Conservation (phyloP, 2,329 filamentous ascomycete species). For the Madurella mycetomatis region DNA sequence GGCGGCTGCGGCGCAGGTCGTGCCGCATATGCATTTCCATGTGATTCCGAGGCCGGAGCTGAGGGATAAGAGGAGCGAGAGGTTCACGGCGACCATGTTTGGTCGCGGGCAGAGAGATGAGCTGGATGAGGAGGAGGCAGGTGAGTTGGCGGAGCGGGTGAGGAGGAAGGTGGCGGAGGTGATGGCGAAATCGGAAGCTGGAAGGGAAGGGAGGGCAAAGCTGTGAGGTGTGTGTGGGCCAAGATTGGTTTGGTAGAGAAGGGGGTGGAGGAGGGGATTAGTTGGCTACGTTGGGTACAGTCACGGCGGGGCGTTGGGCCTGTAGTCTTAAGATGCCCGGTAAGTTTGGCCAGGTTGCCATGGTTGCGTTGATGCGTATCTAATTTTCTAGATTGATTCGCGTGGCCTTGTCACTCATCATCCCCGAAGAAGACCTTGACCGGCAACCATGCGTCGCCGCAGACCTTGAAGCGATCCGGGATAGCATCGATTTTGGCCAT, state of each 20-base stretch:
- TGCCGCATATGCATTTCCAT: slow-evolving; percentile 92
- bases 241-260: neutral
- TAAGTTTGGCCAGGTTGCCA: no score
- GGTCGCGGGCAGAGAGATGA: slow-evolving; percentile 68
- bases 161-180: slow-evolving; percentile 47
- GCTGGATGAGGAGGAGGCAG: slow-evolving; percentile 70
- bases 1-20: slow-evolving; percentile 81
- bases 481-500: slow-evolving; percentile 63
- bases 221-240: slow-evolving; percentile 26
- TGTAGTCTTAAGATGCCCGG: no score
- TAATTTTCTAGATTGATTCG: neutral
- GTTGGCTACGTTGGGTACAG: no score
- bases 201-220: slow-evolving; percentile 30
- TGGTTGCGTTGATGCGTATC: neutral
- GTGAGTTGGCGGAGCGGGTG: slow-evolving; percentile 52
- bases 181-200: slow-evolving; percentile 38
- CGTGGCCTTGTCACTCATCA: slow-evolving; percentile 54
- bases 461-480: slow-evolving; percentile 77
- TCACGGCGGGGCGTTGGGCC: no score
- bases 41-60: slow-evolving; percentile 80
- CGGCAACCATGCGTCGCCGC: slow-evolving; percentile 68
- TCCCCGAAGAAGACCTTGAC: slow-evolving; percentile 79
- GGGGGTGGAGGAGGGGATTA: no score
- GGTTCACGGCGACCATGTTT: slow-evolving; percentile 72
- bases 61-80: slow-evolving; percentile 52